These are phyloP conservation scores for Xylaria nigripes DNA, from an alignment of 495 filamentous ascomycete genomes.

Conservation along the genomic window DNA sequence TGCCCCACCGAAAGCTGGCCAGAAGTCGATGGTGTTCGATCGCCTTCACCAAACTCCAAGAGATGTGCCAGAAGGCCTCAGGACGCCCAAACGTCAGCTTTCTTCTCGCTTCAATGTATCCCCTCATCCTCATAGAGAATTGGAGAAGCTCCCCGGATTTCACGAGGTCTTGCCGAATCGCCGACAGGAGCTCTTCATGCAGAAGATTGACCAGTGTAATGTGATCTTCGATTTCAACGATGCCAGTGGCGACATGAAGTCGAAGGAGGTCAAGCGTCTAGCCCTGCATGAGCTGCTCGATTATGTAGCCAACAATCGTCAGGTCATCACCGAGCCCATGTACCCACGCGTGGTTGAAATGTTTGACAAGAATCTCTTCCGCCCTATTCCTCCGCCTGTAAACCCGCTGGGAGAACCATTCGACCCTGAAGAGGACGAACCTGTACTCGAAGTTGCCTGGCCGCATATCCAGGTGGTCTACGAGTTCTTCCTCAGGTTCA, in stretches of 20 bases:
- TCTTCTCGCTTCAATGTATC: constrained; percentile 98
- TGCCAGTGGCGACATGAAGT: constrained; percentile 96
- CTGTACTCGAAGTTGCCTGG: constrained; percentile 97
- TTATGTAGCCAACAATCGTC: constrained; percentile 96
- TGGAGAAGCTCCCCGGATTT: constrained; percentile 97
- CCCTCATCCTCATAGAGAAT: constrained; percentile 85
- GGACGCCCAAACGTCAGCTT: constrained; percentile 91
- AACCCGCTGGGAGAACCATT: constrained; percentile 98
- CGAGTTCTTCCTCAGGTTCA: constrained; percentile 97
- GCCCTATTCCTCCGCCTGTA: constrained; percentile 92
- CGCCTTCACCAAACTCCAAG: constrained; percentile 88
- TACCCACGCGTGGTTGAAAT: constrained; percentile 97
- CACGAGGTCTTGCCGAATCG: constrained; percentile 94
- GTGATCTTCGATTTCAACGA: constrained; percentile 99
- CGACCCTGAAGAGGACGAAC: constrained; percentile 97
- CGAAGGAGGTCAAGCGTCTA: constrained; percentile 98
- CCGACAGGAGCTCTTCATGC: constrained; percentile 97
- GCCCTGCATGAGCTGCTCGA: constrained; percentile 94
- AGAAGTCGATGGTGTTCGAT: constrained; percentile 85
- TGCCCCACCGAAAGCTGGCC: constrained; percentile 77
- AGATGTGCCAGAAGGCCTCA: constrained; percentile 87
- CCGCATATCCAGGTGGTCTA: constrained; percentile 99
- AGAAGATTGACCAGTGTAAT: constrained; percentile 99
- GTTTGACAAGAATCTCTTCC: constrained; percentile 98
- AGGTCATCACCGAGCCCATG: constrained; percentile 98